Evolutionary conservation across 352 stramenopile species (phyloP), one percentile per base, ranked within the genome.

Genomic region (Pythium utonaiense): DNA sequence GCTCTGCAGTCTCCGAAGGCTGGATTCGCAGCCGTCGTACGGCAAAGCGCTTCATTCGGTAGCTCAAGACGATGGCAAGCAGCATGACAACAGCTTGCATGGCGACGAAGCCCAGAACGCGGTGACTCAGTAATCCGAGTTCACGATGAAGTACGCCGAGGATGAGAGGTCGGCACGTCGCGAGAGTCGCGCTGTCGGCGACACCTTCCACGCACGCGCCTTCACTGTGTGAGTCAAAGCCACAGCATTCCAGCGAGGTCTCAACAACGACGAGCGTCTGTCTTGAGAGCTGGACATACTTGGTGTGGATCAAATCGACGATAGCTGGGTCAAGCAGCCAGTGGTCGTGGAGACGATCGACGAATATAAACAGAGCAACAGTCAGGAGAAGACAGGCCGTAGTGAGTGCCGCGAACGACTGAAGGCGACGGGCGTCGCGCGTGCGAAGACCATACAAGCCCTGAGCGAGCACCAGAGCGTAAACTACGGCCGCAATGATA

Each of bases 201-300:
- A 28, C 3, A 17, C 49, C 17, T 5, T n/a, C 21, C 28, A 53
- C 27, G n/a, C 64, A 71, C 6, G 58, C 48, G 36, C 64, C 64
- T 24, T 71, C 53, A 10, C n/a, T 25, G 40, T 42, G 22, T 0
- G 31, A 50, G 8, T 44, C 55, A 51, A 70, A 77, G 14, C 70
- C 70, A 41, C 70, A 77, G 60, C 70, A 77, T 16, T 63, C 55
- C 8, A 77, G 49, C 2, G 56, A 50, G 0, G 59, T 72, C 48
- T 77, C 70, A 17, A 77, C 21, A 7, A 51, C 38, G 3, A 77
- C 54, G 8, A 69, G 66, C 25, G 52, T 53, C 12, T 69, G 50
- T 6, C 52, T 38, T 10, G 66, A 48, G 1, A 77, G 49, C n/a
- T 41, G 45, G 53, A 61, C 1, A 34, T 64, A 71, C 31, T 61